Conservation (phyloP, 2,329 filamentous ascomycete species). For the Stromatinia cepivora region DNA sequence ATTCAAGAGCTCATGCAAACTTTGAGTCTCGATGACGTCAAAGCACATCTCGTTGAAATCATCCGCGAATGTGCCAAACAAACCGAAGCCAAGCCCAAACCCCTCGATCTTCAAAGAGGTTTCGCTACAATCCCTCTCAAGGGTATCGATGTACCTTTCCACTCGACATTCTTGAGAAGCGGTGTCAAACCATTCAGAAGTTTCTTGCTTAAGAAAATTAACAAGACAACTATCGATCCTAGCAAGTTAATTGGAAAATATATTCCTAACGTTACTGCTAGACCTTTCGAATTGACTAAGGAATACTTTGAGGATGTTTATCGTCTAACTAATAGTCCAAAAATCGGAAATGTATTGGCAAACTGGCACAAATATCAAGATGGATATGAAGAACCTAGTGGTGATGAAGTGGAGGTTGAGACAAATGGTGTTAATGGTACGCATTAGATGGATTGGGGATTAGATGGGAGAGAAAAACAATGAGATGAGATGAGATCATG, state of each 20-base stretch:
- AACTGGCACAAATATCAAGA: conserved; percentile 44
- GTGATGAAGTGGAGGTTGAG: conserved; percentile 7
- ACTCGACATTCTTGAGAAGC: conserved; percentile 95
- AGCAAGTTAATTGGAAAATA: conserved; percentile 97
- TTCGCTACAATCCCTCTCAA: conserved; percentile 96
- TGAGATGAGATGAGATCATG: not conserved
- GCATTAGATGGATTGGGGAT: not conserved
- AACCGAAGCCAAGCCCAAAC: conserved; percentile 84
- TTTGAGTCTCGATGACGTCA: conserved; percentile 85
- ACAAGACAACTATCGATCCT: conserved; percentile 97
- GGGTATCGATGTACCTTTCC: conserved; percentile 98
- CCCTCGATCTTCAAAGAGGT: conserved; percentile 87
- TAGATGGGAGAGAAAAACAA: not conserved
- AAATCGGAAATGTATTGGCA: conserved; percentile 41
- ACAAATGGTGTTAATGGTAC: conserved; percentile 10
- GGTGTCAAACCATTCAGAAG: conserved; percentile 98
- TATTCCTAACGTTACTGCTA: conserved; percentile 97
- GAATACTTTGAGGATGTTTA: conserved; percentile 99
- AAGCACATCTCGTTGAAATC: conserved; percentile 84
- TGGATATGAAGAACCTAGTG: conserved; percentile 12
- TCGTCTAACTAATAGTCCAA: conserved; percentile 71
- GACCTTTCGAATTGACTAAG: conserved; percentile 92
- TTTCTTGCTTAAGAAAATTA: conserved; percentile 99
- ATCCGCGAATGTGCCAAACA: conserved; percentile 85
- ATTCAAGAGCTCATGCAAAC: conserved; percentile 90